Evolutionary conservation across 306 rosid species (phyloP), one percentile per base, ranked within the genome.

Genomic region (Trifolium subterraneum): DNA sequence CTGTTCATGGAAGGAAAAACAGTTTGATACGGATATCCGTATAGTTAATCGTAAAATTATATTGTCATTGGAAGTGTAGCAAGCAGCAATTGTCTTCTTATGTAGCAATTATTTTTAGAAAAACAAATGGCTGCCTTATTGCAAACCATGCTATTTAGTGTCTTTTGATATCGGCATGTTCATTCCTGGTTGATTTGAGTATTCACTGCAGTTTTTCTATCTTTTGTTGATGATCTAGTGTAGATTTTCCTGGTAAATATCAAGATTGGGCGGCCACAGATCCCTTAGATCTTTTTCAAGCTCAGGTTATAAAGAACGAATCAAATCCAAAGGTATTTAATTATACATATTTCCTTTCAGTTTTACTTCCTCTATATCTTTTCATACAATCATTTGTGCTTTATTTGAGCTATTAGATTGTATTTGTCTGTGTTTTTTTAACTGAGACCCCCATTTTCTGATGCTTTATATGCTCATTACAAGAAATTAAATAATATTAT

Each of bases 251-350:
- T 15, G 74, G 75, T 72, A 75, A 56, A 81, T 87, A 89, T 84
- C 97, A 88, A 87, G 88, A 93, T 84, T 93, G 98, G 98, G 4
- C 80, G 25, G 72, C 80, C 36, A 93, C 97, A 33, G 84, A 93
- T 74, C 98, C 98, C 27, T 70, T 87, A 61, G 97, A 93, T 84
- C 97, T 93, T 72, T 93, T 89, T 84, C 78, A 91, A 76, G 97
- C 98, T 59, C 92, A 87, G 66, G 79, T 88, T 70, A 25, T 75
- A 51, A 91, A 89, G 90, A 66, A 44, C 51, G 98, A 91, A 78
- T 80, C 97, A 78, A 93, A 93, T 82, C 97, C 97, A 31, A 91
- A 91, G 97, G 98, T 93, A 87, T 39, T 64, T 60, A 51, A 56
- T 70, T 36, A 33, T 33, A 70, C 52, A 56, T 65, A 50, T 70